Conservation (phyloP, 306 rosid species). For the Glycine latifolia region DNA sequence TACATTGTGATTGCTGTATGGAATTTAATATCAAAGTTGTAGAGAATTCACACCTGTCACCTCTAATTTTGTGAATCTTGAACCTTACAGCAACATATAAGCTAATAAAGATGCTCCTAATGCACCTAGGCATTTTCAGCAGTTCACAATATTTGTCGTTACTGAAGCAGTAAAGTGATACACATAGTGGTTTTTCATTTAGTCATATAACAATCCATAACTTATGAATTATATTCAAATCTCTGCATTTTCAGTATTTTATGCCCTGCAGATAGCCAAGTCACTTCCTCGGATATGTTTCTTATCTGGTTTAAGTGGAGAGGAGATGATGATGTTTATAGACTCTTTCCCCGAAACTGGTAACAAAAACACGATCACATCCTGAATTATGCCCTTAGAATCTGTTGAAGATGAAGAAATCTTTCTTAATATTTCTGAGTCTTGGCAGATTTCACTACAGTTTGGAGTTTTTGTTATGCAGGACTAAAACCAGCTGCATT, state of each 20-base stretch:
- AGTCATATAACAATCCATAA: not conserved
- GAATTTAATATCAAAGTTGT: not conserved
- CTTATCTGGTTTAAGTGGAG: conserved; percentile 91
- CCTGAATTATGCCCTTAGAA: not conserved
- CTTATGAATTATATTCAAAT: conserved; percentile 31
- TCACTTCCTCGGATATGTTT: conserved; percentile 93
- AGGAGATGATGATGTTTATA: conserved; percentile 96
- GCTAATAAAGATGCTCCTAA: conserved; percentile 22
- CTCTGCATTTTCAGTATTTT: conserved; percentile 34
- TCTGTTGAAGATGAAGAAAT: conserved; percentile 12
- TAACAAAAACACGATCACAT: conserved; percentile 40
- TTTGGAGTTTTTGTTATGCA: conserved; percentile 38
- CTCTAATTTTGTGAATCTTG: conserved; percentile 30
- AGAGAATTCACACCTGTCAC: not conserved
- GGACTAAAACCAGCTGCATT: conserved; percentile 88
- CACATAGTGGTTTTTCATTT: conserved; percentile 7
- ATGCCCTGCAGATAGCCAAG: conserved; percentile 65
- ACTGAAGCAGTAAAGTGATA: not conserved
- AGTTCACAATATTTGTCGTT: no score
- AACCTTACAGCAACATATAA: conserved; percentile 13
- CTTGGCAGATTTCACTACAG: not conserved
- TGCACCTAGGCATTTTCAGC: not conserved
- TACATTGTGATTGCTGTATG: not conserved
- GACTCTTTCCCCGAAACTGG: conserved; percentile 92
- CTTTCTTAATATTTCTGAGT: not conserved